Evolutionary conservation across 768 basidiomycete species (phyloP).

Genomic region (Crassisporium funariophilum): DNA sequence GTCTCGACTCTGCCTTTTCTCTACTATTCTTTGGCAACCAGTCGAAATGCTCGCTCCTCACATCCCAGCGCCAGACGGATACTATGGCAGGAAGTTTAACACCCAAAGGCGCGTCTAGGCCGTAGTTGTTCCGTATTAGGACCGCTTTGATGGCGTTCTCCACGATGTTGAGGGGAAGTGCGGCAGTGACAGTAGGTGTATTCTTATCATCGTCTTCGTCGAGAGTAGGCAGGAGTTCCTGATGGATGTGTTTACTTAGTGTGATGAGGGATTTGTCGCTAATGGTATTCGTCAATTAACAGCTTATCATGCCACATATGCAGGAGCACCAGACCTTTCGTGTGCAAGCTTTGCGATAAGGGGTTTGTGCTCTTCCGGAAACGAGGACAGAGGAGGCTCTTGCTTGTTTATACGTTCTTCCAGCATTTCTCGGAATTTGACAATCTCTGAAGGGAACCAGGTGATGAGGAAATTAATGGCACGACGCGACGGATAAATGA

Average conservation of each 20-base stretch:
- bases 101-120: constrained; percentile 56
- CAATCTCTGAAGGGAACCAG: constrained; percentile 57
- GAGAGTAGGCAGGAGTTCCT: constrained; percentile 63
- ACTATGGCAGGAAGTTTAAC: constrained; percentile 62
- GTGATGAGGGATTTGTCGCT: constrained; percentile 74
- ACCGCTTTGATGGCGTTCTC: constrained; percentile 66
- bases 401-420: constrained; percentile 51
- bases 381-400: constrained; percentile 50
- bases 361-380: constrained; percentile 72
- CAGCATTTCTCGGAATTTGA: constrained; percentile 75
- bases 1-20: constrained; percentile 63
- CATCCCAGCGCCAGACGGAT: constrained; percentile 88
- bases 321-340: constrained; percentile 64
- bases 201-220: constrained; percentile 57
- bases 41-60: constrained; percentile 54
- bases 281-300: not conserved
- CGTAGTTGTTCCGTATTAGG: constrained; percentile 79
- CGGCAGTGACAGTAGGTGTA: constrained; percentile 34
- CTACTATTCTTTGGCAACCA: constrained; percentile 69
- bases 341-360: constrained; percentile 82
- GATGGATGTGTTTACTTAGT: constrained; percentile 70
- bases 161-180: constrained; percentile 54
- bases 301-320: constrained; percentile 3
- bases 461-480: constrained; percentile 11
- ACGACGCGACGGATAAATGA: constrained; percentile 3